phyloP scores from a whole-genome alignment of 2,329 filamentous ascomycete genomes.

The Fusarium verrucosum region DNA sequence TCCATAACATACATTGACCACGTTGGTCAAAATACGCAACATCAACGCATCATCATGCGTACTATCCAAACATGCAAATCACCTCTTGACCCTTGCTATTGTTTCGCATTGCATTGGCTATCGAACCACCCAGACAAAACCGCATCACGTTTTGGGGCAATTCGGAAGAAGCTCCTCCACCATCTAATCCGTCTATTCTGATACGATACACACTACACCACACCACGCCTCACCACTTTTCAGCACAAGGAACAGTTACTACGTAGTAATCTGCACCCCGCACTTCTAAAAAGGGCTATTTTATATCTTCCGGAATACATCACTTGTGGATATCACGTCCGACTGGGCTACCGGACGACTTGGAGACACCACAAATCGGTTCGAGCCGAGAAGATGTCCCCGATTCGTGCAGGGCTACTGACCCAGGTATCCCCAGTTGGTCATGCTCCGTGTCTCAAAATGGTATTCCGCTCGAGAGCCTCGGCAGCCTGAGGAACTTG shows the following conservation, averaged over 20 bases:
- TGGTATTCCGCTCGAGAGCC: background rate
- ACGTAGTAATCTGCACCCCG: constrained; percentile 30
- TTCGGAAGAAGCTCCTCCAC: constrained; percentile 40
- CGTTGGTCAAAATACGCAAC: background rate
- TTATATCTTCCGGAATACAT: constrained; percentile 15
- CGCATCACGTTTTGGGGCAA: constrained; percentile 37
- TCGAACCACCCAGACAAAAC: constrained; percentile 25
- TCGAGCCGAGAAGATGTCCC: constrained; percentile 33
- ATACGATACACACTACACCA: background rate
- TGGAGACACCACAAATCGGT: constrained; percentile 30
- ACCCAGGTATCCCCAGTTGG: background rate
- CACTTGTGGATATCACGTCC: constrained; percentile 24
- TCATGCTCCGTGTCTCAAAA: constrained; percentile 18
- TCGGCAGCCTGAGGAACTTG: background rate
- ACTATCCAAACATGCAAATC: constrained; percentile 14
- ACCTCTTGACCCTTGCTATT: constrained; percentile 10
- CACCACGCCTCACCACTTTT: no score
- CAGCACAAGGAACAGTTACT: background rate
- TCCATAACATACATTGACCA: background rate
- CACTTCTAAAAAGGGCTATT: constrained; percentile 26
- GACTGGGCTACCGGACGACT: constrained; percentile 26
- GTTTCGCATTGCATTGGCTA: constrained; percentile 13
- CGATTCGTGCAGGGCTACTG: constrained; percentile 16
- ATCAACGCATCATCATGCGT: constrained; percentile 5
- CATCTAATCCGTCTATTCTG: constrained; percentile 30